Evolutionary conservation across 306 rosid species (phyloP), one percentile per base, ranked within the genome.

Genomic region (Gynostemma pentaphyllum): DNA sequence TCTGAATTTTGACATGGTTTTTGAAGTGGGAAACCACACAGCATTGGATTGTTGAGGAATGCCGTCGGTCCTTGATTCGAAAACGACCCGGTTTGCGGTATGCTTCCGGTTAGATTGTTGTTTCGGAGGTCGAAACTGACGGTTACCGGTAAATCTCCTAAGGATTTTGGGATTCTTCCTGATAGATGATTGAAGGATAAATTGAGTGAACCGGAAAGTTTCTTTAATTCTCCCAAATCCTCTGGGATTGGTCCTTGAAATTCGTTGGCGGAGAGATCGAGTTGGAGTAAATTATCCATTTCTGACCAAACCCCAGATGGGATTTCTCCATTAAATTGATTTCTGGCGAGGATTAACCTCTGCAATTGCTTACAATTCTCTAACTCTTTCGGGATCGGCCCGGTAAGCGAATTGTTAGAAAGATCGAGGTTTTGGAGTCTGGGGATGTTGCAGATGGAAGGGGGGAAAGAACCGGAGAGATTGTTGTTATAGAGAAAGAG

Each of bases 31-130:
- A 88, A 88, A 0, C 99, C 99, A 57, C 99, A 94, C 1, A 94
- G 48, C 41, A 71, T 55, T 0, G 90, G 87, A 36, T 94, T 94
- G 52, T 83, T 75, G 30, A 94, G 94, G 53, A 94, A 94, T 0
- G 97, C 99, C 0, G 99, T 94, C 2, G 99, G 99, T 2, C 97
- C 99, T 52, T 94, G 99, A 46, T 86, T 86, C 18, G 94, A 70
- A 61, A 94, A 89, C 53, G 99, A 80, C 32, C 99, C 99, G 45
- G 87, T 86, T 70, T 89, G 97, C 2, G 99, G 99, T 28, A 94
- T 86, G 68, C 89, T 95, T 2, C 99, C 97, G 41, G 82, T 84
- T 7, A 94, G 56, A 54, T 94, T 81, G 48, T 94, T 94, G 82
- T 66, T 72, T 0, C 87, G 83, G 34, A 94, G 88, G 66, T 94